phyloP scores from a whole-genome alignment of 345 rosid genomes.

The Toxicodendron radicans region DNA sequence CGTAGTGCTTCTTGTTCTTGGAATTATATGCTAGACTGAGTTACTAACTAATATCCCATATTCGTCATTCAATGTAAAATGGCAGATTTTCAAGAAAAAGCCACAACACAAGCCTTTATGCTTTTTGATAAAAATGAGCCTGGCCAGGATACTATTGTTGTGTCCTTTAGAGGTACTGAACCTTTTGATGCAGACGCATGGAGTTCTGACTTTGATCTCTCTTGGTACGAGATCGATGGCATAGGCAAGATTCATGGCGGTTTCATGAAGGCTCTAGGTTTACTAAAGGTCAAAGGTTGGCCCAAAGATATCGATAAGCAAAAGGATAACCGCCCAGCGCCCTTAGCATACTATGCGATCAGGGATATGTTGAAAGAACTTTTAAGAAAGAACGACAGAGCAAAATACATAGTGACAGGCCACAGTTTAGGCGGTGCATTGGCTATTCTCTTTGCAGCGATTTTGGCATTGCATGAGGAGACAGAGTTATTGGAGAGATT shows the following conservation, averaged over 20 bases:
- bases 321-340: slow-evolving; percentile 21
- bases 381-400: slow-evolving; percentile 25
- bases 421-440: slow-evolving; percentile 82
- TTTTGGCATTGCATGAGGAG: slow-evolving; percentile 55
- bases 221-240: slow-evolving; percentile 63
- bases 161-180: slow-evolving; percentile 71
- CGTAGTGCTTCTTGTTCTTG: too few relatives aligned
- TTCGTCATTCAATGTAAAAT: not conserved
- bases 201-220: slow-evolving; percentile 69
- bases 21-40: too few relatives aligned
- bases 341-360: slow-evolving; percentile 61
- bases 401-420: slow-evolving; percentile 56
- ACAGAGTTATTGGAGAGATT: slow-evolving; percentile 46
- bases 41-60: too few relatives aligned
- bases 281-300: slow-evolving; percentile 60
- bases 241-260: slow-evolving; percentile 75
- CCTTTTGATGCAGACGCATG: slow-evolving; percentile 69
- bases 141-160: slow-evolving; percentile 45
- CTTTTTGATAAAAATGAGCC: slow-evolving; percentile 34
- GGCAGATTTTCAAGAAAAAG: slow-evolving; percentile 54
- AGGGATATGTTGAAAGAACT: slow-evolving; percentile 47
- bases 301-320: slow-evolving; percentile 35
- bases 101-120: slow-evolving; percentile 58
- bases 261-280: slow-evolving; percentile 74
- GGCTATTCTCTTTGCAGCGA: slow-evolving; percentile 62